Conservation (phyloP, 139 green algal species). For the Gonium pectorale region DNA sequence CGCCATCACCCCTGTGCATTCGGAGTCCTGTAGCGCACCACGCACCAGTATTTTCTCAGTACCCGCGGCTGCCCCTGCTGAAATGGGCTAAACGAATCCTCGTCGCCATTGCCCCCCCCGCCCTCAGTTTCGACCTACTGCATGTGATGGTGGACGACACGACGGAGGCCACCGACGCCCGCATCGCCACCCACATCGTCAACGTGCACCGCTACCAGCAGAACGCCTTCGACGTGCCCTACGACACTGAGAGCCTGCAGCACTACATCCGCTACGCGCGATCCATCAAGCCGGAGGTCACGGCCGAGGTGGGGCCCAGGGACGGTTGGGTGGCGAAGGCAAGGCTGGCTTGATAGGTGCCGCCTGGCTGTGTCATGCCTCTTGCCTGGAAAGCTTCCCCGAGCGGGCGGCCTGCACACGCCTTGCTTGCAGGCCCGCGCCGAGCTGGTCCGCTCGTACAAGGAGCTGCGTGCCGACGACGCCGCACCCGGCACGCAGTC, state of each 20-base stretch:
- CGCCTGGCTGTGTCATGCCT: no score
- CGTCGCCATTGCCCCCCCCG: not conserved
- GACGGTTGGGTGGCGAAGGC: no score
- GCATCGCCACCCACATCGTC: conserved; percentile 90
- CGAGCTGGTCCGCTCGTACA: conserved; percentile 88
- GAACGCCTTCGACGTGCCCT: conserved; percentile 74
- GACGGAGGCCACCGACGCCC: conserved; percentile 77
- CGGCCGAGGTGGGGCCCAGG: conserved; percentile 51
- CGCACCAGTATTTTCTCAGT: no score
- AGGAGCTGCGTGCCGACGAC: conserved; percentile 88
- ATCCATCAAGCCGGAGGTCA: conserved; percentile 85
- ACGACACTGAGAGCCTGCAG: conserved; percentile 92
- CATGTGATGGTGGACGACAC: conserved; percentile 97
- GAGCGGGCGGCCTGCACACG: not conserved
- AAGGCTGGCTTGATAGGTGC: no score
- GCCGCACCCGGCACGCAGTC: conserved; percentile 82
- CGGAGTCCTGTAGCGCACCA: no score
- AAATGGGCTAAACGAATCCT: not conserved
- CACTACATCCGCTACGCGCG: conserved; percentile 95
- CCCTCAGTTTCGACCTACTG: conserved; percentile 91
- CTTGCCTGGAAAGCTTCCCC: no score
- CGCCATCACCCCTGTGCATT: no score
- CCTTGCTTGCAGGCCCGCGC: conserved; percentile 63
- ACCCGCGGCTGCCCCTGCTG: no score
- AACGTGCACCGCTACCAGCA: conserved; percentile 69